These are phyloP conservation scores for Trichoderma oligosporum DNA, from an alignment of 2,329 filamentous ascomycete genomes.

Conservation along the genomic window DNA sequence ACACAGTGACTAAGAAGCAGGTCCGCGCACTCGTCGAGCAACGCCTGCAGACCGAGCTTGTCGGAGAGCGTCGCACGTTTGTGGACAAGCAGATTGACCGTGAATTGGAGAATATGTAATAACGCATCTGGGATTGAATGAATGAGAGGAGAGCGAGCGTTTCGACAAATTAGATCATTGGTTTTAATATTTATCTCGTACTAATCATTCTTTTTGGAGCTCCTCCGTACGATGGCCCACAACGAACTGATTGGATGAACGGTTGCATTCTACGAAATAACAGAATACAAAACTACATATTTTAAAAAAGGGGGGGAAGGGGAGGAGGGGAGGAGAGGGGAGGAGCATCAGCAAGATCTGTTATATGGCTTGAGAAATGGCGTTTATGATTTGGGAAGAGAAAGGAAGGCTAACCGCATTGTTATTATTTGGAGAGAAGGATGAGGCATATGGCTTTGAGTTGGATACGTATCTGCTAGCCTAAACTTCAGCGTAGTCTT, in stretches of 20 bases:
- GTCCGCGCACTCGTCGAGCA: conserved; percentile 88
- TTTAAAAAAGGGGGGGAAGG: too few relatives aligned
- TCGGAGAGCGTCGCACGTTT: conserved; percentile 81
- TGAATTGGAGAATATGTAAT: conserved; percentile 93
- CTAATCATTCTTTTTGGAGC: conserved; percentile 17
- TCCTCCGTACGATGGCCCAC: conserved; percentile 14
- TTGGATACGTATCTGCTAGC: not conserved
- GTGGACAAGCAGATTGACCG: conserved; percentile 90
- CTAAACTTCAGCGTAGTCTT: not conserved
- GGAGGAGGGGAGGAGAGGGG: too few relatives aligned
- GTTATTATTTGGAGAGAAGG: conserved; percentile 1
- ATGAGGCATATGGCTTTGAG: conserved; percentile 5
- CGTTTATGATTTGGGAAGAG: conserved; percentile 14
- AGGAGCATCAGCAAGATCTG: conserved; percentile 14
- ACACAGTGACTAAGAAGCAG: conserved; percentile 98
- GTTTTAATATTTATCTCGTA: conserved; percentile 16
- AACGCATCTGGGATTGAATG: conserved; percentile 28
- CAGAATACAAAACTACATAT: not conserved
- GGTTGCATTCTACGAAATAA: conserved; percentile 6
- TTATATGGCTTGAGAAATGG: conserved; percentile 14
- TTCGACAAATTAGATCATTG: conserved; percentile 9
- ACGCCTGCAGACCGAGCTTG: conserved; percentile 82
- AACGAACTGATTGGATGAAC: conserved; percentile 8
- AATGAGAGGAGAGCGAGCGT: not conserved
- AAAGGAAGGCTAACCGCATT: conserved; percentile 6